Conservation (phyloP, 2,329 filamentous ascomycete species). For the Mollisiaceae sp. region DNA sequence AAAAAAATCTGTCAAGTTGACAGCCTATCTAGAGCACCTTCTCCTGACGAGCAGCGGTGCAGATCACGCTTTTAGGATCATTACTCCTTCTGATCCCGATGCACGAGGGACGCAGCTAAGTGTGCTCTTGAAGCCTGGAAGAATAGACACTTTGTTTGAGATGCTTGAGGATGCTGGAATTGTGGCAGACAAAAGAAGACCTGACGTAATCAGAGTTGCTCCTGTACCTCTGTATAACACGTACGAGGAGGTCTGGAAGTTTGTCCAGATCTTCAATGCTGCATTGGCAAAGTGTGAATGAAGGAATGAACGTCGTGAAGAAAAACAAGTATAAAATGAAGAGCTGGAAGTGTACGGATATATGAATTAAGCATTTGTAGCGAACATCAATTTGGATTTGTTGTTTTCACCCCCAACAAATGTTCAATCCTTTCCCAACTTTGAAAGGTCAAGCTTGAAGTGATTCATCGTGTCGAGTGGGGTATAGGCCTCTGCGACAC, state of each 20-base stretch:
- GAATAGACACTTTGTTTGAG: slow-evolving; percentile 71
- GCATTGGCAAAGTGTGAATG: slow-evolving; percentile 33
- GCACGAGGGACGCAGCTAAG: slow-evolving; percentile 65
- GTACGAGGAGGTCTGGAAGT: slow-evolving; percentile 72
- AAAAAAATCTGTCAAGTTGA: slow-evolving; percentile 73
- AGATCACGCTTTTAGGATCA: slow-evolving; percentile 51
- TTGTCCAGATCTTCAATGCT: slow-evolving; percentile 55
- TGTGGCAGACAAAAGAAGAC: slow-evolving; percentile 82
- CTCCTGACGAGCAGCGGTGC: slow-evolving; percentile 51
- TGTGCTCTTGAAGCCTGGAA: slow-evolving; percentile 67
- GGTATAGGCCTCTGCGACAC: slow-evolving; percentile 12
- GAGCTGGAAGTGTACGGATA: background rate
- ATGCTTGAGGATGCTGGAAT: slow-evolving; percentile 71
- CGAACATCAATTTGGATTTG: background rate
- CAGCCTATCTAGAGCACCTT: slow-evolving; percentile 75
- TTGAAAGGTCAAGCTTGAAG: slow-evolving; percentile 2
- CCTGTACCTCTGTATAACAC: slow-evolving; percentile 85
- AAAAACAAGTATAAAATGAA: background rate
- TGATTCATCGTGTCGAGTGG: slow-evolving; percentile 14
- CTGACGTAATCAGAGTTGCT: slow-evolving; percentile 83
- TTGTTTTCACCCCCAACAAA: background rate
- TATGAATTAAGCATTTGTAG: background rate
- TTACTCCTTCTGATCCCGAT: slow-evolving; percentile 37
- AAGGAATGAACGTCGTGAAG: background rate
- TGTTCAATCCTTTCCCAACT: background rate